These are phyloP conservation scores for Aspergillus sp. DNA, from an alignment of 2,329 filamentous ascomycete genomes.

Conservation along the genomic window DNA sequence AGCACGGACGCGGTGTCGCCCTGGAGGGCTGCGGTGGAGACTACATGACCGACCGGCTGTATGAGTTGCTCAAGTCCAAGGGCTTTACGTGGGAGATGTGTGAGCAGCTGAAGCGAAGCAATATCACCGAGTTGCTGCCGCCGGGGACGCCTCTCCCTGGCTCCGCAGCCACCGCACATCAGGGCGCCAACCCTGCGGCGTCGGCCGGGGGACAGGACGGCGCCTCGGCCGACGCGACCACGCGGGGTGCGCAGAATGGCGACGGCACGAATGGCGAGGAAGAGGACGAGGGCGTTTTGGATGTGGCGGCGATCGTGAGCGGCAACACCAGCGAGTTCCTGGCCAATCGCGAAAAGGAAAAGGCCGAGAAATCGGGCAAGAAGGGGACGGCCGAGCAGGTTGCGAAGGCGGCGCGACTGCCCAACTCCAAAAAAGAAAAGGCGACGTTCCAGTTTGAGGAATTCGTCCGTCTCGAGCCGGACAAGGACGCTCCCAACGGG, in stretches of 20 bases:
- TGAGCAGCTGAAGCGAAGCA: conserved; percentile 63
- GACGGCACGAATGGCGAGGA: conserved; percentile 50
- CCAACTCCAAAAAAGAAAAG: conserved; percentile 59
- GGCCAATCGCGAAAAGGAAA: conserved; percentile 62
- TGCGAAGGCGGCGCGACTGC: conserved; percentile 51
- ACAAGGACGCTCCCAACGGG: conserved; percentile 49
- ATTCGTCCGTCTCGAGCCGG: conserved; percentile 53
- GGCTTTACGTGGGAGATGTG: conserved; percentile 62
- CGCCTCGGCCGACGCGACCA: conserved; percentile 52
- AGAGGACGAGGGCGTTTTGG: conserved; percentile 62
- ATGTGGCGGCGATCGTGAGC: conserved; percentile 65
- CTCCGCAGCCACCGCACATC: conserved; percentile 40
- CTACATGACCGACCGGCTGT: conserved; percentile 73
- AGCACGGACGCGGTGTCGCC: conserved; percentile 62
- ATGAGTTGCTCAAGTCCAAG: conserved; percentile 61
- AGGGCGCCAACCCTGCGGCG: conserved; percentile 54
- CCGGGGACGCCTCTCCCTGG: conserved; percentile 54
- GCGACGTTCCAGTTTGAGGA: conserved; percentile 63
- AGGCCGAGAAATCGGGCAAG: conserved; percentile 53
- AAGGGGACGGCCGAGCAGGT: conserved; percentile 49
- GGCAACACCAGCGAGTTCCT: conserved; percentile 63
- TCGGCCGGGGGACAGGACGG: conserved; percentile 46
- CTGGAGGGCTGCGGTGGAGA: conserved; percentile 76
- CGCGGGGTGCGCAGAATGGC: conserved; percentile 55
- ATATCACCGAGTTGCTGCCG: conserved; percentile 62